Evolutionary conservation across 495 filamentous ascomycete genomes (phyloP).

Genomic region (Penicillium paradoxum): DNA sequence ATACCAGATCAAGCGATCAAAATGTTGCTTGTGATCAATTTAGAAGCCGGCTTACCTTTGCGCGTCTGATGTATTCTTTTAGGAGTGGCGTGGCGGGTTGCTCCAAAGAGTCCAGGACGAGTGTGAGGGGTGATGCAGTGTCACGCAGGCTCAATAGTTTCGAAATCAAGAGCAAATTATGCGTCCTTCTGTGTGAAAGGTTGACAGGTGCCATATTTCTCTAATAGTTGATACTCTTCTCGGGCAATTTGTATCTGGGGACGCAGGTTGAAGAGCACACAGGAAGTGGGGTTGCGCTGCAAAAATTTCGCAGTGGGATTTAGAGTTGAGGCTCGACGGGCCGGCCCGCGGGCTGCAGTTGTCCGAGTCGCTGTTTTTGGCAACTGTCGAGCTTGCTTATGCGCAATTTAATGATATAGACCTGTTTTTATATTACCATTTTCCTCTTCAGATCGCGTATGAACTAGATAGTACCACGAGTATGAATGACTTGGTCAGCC

Average conservation of each 20-base stretch:
- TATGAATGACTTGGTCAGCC: no score
- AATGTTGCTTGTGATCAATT: neutral
- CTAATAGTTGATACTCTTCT: neutral
- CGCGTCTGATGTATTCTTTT: constrained; percentile 67
- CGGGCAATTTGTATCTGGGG: neutral
- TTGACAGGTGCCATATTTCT: constrained; percentile 32
- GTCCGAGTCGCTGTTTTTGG: neutral
- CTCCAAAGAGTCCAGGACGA: constrained; percentile 80
- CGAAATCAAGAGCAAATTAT: constrained; percentile 81
- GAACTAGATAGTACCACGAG: no score
- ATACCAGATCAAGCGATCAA: neutral
- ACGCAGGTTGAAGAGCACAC: constrained; percentile 6
- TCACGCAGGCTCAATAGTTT: constrained; percentile 76
- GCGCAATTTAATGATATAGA: no score
- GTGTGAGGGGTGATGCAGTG: constrained; percentile 76
- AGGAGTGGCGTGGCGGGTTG: constrained; percentile 70
- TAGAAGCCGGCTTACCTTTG: constrained; percentile 52
- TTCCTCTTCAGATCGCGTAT: no score
- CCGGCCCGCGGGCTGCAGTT: constrained; percentile 21
- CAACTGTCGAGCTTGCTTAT: no score
- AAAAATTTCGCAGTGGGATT: constrained; percentile 24
- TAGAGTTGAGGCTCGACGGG: constrained; percentile 35
- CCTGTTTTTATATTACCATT: no score
- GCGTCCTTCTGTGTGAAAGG: constrained; percentile 68
- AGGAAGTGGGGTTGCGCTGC: constrained; percentile 25